Evolutionary conservation across 805 yeast genomes (phyloP).

Genomic region (Starmerella scarabaei): DNA sequence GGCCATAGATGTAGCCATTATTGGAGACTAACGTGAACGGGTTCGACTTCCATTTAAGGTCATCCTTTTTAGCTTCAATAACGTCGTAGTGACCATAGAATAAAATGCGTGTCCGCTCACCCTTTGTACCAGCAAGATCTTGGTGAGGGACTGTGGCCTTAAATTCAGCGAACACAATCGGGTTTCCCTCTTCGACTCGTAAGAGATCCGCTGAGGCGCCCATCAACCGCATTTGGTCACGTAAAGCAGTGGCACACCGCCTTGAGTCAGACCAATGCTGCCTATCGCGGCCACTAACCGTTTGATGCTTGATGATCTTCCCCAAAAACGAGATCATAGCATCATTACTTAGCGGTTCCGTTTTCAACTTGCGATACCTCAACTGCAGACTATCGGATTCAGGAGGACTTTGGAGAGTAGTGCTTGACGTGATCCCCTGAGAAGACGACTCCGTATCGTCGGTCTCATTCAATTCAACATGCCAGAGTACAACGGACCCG

Average conservation of each 20-base stretch:
- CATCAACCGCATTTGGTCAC: slow-evolving; percentile 44
- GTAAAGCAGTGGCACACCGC: slow-evolving; percentile 67
- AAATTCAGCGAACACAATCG: slow-evolving; percentile 70
- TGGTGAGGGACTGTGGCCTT: slow-evolving; percentile 25
- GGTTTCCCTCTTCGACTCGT: slow-evolving; percentile 69
- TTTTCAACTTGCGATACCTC: slow-evolving; percentile 4
- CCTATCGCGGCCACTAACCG: slow-evolving; percentile 67
- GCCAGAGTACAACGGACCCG: slow-evolving; percentile 63
- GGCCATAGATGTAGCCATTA: slow-evolving; percentile 76
- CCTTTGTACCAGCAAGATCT: slow-evolving; percentile 2
- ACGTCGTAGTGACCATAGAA: slow-evolving; percentile 98
- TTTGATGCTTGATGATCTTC: slow-evolving; percentile 52
- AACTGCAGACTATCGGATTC: background rate
- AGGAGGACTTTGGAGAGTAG: background rate
- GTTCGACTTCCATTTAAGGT: slow-evolving; percentile 51
- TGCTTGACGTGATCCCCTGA: background rate
- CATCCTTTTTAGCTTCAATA: slow-evolving; percentile 53
- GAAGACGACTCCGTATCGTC: slow-evolving; percentile 2
- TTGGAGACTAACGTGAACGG: slow-evolving; percentile 66
- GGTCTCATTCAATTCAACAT: slow-evolving; percentile 26
- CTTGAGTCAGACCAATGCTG: slow-evolving; percentile 64
- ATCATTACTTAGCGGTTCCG: slow-evolving; percentile 38
- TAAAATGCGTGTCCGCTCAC: slow-evolving; percentile 35
- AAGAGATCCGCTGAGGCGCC: slow-evolving; percentile 57
- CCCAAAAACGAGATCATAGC: slow-evolving; percentile 49